Base-by-base conservation (phyloP, 345 rosid species). In the Citropsis articulata region DNA sequence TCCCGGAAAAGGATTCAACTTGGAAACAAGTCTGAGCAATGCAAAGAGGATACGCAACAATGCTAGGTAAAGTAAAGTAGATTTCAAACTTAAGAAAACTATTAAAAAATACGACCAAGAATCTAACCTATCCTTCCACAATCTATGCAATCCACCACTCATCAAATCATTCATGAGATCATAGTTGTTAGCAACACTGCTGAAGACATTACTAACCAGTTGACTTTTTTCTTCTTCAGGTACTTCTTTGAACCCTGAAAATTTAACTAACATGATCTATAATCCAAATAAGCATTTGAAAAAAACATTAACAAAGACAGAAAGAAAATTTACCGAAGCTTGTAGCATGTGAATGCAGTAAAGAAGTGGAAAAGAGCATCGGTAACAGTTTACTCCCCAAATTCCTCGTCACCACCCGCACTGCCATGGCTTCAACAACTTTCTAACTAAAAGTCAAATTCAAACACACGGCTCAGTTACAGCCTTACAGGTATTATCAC, bases 141-240 rank as follows among this genome's bases (percentile, higher is more conserved):
- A 83, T 80, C 98, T 84, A 84, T 96, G 99, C 80, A 94, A 81
- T 42, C 99, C 98, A 19, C 81, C 98, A 62, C 97, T 96, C 99
- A 96, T 96, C 40, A 96, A 77, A 89, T 96, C 98, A 83, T 96
- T 96, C 99, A 96, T 96, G 66, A 92, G 87, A 88, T 96, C 99
- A 82, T 96, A 96, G 80, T 83, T 96, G 9, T 97, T 88, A 78
- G 99, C 98, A 69, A 94, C 97, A 30, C 82, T 96, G 73, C 86
- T 92, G 87, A 96, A 94, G 25, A 96, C 99, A 62, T 90, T 81
- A 78, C 93, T 89, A 78, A 96, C 99, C 91, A 96, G 31, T 81
- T 78, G 90, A 80, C 95, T 85, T 68, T 96, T 96, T 1, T 94
- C 98, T 80, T 94, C 98, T 87, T 91, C 99, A 30, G 56, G 85